phyloP scores from a whole-genome alignment of 441 rosid genomes.

The Adansonia rubrostipa region DNA sequence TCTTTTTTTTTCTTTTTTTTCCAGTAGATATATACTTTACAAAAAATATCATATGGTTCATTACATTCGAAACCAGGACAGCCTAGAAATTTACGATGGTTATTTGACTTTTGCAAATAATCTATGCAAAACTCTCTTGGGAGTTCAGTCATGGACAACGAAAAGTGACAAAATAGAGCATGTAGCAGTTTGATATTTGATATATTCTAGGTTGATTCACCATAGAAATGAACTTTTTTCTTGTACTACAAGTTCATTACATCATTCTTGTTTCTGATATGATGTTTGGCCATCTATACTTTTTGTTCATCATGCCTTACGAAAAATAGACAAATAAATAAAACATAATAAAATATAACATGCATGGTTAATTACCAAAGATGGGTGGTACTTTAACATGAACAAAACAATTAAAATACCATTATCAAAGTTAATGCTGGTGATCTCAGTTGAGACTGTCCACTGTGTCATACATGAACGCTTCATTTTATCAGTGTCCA shows the following conservation, averaged over 20 bases:
- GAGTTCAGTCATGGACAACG: neutral
- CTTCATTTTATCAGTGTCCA: neutral
- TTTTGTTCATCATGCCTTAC: neutral
- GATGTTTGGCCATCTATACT: neutral
- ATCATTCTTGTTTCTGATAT: neutral
- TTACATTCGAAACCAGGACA: conserved; percentile 24
- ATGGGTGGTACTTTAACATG: neutral
- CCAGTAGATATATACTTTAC: neutral
- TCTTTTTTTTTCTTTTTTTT: neutral
- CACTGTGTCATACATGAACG: neutral
- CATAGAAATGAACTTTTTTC: neutral
- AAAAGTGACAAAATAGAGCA: neutral
- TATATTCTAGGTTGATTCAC: neutral
- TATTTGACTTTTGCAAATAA: conserved; percentile 20
- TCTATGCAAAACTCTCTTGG: neutral
- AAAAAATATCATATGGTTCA: neutral
- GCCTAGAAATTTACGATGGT: conserved; percentile 32
- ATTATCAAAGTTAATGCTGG: neutral
- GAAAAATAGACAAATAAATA: neutral
- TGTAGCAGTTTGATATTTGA: neutral
- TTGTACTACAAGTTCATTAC: neutral
- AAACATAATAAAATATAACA: neutral
- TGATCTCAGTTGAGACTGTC: conserved; percentile 3
- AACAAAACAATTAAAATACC: neutral
- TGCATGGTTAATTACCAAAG: neutral